Evolutionary conservation across 805 yeast genomes (phyloP).

Genomic region (Candida suzukii): DNA sequence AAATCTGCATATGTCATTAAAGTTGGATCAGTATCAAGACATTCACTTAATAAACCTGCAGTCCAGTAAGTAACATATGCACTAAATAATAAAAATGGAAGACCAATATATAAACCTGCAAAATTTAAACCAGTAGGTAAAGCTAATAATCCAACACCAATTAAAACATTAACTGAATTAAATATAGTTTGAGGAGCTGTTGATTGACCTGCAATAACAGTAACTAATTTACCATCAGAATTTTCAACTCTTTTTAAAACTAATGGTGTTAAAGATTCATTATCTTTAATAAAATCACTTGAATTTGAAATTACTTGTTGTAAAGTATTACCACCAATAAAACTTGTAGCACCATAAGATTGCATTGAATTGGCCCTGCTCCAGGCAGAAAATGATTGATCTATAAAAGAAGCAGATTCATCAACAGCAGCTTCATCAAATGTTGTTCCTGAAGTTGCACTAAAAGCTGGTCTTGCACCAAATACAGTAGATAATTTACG

Average conservation of each 20-base stretch:
- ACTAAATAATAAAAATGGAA: constrained; percentile 48
- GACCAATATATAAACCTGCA: constrained; percentile 64
- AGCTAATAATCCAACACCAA: constrained; percentile 64
- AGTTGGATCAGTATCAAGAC: constrained; percentile 76
- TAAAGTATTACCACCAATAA: not conserved
- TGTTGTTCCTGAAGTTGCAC: constrained; percentile 11
- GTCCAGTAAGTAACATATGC: constrained; percentile 70
- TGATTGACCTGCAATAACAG: constrained; percentile 75
- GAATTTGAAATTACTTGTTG: constrained; percentile 1
- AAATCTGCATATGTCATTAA: constrained; percentile 84
- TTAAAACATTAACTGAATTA: constrained; percentile 58
- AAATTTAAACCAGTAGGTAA: constrained; percentile 57
- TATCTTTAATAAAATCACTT: constrained; percentile 1
- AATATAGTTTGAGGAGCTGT: constrained; percentile 66
- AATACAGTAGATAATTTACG: constrained; percentile 54
- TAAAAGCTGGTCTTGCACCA: too few species aligned
- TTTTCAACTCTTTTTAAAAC: constrained; percentile 61
- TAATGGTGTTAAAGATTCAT: constrained; percentile 38
- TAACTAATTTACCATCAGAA: constrained; percentile 59
- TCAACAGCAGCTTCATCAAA: constrained; percentile 30
- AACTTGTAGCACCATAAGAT: constrained; percentile 22
- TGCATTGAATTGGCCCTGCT: constrained; percentile 18
- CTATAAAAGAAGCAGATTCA: constrained; percentile 36
- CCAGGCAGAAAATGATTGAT: constrained; percentile 22
- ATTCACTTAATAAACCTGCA: constrained; percentile 63